phyloP scores from a whole-genome alignment of 441 rosid species.

The Geranium incanum region DNA sequence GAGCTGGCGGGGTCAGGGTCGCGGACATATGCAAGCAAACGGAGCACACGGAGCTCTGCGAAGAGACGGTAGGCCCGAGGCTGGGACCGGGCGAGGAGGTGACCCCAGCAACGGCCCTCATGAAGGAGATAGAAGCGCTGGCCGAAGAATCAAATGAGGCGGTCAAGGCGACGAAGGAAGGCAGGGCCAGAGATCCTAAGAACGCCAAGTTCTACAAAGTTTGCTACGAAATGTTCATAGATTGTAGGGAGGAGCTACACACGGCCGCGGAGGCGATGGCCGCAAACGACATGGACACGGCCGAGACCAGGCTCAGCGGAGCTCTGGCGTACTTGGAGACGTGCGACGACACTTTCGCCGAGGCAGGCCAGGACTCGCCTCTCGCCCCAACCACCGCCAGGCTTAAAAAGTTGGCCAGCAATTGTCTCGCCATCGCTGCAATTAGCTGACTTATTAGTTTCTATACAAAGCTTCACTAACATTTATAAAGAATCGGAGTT shows the following conservation, averaged over 20 bases:
- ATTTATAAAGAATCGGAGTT: too few species aligned
- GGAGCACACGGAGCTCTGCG: neutral
- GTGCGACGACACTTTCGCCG: neutral
- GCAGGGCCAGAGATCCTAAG: neutral
- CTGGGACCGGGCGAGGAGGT: neutral
- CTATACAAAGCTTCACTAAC: too few species aligned
- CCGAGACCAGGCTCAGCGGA: neutral
- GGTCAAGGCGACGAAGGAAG: neutral
- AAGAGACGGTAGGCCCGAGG: neutral
- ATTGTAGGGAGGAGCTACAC: neutral
- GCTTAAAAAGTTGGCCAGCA: neutral
- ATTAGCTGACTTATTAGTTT: neutral
- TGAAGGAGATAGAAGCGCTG: neutral
- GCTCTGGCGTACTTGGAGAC: neutral
- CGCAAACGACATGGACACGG: neutral
- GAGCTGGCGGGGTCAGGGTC: neutral
- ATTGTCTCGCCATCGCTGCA: neutral
- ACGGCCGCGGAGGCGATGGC: neutral
- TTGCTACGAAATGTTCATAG: neutral
- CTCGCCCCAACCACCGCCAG: neutral
- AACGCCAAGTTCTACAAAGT: neutral
- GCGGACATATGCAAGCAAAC: neutral
- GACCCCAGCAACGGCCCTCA: neutral
- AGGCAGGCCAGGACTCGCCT: neutral
- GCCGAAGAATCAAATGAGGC: neutral